A percentile compares a stretch with the other conserved stretches of the same genome.
These are phyloP conservation scores for Xylariaceae sp. DNA, from an alignment of 2,329 filamentous ascomycete genomes.

Conservation along the genomic window DNA sequence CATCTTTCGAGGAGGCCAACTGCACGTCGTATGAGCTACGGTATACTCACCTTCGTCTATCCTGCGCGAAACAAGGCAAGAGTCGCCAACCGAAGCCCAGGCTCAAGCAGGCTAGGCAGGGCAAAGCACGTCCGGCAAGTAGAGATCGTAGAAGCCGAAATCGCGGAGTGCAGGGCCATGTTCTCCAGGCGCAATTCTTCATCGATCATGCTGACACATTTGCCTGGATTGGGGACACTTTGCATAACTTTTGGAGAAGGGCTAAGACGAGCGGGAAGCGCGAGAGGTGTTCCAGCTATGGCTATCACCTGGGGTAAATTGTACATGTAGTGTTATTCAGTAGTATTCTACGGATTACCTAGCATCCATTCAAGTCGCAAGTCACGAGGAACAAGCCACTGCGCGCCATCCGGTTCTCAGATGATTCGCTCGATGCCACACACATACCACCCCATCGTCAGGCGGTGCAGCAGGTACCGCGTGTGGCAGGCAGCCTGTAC, in stretches of 20 bases:
- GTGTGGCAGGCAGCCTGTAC: constrained; percentile 3
- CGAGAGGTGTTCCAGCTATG: neutral
- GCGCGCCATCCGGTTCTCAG: constrained; percentile 11
- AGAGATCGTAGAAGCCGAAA: no score
- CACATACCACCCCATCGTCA: neutral
- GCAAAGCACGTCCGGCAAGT: no score
- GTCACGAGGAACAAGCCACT: constrained; percentile 19
- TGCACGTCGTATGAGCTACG: no score
- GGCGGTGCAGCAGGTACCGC: no score
- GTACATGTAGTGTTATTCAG: constrained; percentile 1
- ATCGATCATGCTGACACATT: neutral
- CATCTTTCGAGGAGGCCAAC: no score
- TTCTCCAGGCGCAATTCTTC: neutral
- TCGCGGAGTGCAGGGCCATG: no score
- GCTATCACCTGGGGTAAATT: no score
- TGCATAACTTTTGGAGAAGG: neutral
- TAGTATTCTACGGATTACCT: neutral
- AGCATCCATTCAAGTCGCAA: constrained; percentile 7
- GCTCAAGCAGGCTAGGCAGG: no score
- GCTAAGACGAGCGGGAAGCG: neutral
- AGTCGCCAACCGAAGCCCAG: no score
- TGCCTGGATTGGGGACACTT: neutral
- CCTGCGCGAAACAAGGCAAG: no score
- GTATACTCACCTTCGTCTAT: no score
- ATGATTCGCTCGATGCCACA: constrained; percentile 17